phyloP scores from a whole-genome alignment of 257 asterid genomes.

The Plectranthus barbatus region DNA sequence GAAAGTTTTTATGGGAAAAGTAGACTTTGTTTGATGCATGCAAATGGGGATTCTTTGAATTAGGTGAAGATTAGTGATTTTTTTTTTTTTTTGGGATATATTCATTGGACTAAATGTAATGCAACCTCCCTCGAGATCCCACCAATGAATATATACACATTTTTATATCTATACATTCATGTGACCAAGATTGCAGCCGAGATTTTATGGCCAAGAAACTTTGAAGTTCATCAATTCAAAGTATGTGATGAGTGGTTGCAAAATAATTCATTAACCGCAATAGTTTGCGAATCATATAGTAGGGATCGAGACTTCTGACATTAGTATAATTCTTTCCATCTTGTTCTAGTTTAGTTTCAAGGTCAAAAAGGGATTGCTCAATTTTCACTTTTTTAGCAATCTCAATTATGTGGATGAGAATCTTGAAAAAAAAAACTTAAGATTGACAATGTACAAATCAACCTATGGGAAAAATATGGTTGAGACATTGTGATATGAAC shows the following conservation, averaged over 20 bases:
- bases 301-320: no score
- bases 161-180: not conserved
- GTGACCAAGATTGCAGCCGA: conserved; percentile 29
- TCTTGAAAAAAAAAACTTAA: not conserved
- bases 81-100: not conserved
- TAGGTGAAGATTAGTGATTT: conserved; percentile 11
- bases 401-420: no score
- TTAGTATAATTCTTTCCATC: no score
- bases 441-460: not conserved
- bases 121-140: conserved; percentile 18
- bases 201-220: conserved; percentile 23
- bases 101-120: not conserved
- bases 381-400: no score
- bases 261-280: no score
- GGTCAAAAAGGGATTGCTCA: no score
- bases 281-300: no score
- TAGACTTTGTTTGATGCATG: not conserved
- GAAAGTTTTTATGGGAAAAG: not conserved
- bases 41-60: not conserved
- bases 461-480: not conserved
- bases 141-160: not conserved
- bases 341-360: not conserved
- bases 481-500: no score
- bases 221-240: conserved; percentile 13
- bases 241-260: not conserved